Conservation (phyloP, 192 early-diverging fungal genomes). For the Diversispora eburnea region DNA sequence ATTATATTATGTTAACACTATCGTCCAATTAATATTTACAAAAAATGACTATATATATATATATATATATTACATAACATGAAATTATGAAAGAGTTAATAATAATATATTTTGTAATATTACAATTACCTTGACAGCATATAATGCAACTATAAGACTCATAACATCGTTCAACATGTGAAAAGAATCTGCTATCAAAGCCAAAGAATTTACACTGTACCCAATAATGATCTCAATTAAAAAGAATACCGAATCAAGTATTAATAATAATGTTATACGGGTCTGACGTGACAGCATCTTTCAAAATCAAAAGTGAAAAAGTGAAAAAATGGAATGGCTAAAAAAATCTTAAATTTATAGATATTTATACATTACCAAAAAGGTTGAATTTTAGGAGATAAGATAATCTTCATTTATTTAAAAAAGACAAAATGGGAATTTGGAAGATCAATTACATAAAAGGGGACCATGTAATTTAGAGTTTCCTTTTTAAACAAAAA, state of each 20-base stretch:
- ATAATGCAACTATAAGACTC: conserved; percentile 73
- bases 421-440: too few species aligned
- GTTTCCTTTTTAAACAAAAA: too few species aligned
- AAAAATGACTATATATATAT: not conserved
- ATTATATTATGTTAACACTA: not conserved
- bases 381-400: too few species aligned
- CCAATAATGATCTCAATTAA: conserved; percentile 79
- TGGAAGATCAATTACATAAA: too few species aligned
- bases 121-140: conserved; percentile 62
- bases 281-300: conserved; percentile 47
- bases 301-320: not conserved
- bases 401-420: too few species aligned
- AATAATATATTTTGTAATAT: conserved; percentile 5
- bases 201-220: conserved; percentile 69
- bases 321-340: too few species aligned
- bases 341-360: too few species aligned
- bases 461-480: too few species aligned
- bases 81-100: too few species aligned
- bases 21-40: not conserved
- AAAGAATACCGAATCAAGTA: conserved; percentile 67
- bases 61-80: not conserved
- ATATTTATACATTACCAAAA: too few species aligned
- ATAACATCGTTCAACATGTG: conserved; percentile 89
- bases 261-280: conserved; percentile 57
- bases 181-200: conserved; percentile 88